phyloP scores from a whole-genome alignment of 1,284 basidiomycete species.

The Puccinia triticina region DNA sequence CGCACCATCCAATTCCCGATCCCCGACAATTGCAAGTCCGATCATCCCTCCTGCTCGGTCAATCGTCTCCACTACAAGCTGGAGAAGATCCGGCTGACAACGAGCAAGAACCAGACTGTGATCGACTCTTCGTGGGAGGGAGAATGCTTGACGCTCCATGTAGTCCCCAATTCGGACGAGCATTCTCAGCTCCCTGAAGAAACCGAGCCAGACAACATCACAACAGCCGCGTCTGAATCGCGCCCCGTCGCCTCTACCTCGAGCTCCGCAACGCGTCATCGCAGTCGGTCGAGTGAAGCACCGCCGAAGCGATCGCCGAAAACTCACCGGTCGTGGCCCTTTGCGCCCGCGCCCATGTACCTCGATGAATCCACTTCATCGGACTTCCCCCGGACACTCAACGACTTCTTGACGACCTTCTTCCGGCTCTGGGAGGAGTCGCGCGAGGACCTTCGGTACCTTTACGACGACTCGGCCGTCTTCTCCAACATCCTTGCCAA shows the following conservation, averaged over 20 bases:
- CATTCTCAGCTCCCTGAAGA: background rate
- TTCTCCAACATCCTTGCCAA: constrained; percentile 49
- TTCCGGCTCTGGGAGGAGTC: constrained; percentile 51
- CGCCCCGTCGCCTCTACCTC: background rate
- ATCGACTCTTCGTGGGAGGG: constrained; percentile 33
- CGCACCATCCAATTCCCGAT: constrained; percentile 9
- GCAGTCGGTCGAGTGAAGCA: background rate
- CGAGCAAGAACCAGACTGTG: constrained; percentile 30
- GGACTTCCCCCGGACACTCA: constrained; percentile 30
- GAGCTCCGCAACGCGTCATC: background rate
- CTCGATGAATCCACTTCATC: constrained; percentile 19
- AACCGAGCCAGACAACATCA: background rate
- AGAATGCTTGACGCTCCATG: constrained; percentile 22
- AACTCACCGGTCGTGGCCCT: constrained; percentile 40
- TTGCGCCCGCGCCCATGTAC: constrained; percentile 19
- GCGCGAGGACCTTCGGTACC: constrained; percentile 35
- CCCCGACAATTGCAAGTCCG: constrained; percentile 21
- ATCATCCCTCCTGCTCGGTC: background rate
- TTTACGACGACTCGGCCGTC: constrained; percentile 46
- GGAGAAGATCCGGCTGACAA: constrained; percentile 40
- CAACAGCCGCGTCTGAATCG: background rate
- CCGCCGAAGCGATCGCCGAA: background rate
- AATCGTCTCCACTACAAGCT: constrained; percentile 48
- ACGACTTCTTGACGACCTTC: constrained; percentile 50
- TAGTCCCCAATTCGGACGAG: constrained; percentile 26